Conservation (phyloP, 257 asterid genomes). For the Thymus mandschuricus region DNA sequence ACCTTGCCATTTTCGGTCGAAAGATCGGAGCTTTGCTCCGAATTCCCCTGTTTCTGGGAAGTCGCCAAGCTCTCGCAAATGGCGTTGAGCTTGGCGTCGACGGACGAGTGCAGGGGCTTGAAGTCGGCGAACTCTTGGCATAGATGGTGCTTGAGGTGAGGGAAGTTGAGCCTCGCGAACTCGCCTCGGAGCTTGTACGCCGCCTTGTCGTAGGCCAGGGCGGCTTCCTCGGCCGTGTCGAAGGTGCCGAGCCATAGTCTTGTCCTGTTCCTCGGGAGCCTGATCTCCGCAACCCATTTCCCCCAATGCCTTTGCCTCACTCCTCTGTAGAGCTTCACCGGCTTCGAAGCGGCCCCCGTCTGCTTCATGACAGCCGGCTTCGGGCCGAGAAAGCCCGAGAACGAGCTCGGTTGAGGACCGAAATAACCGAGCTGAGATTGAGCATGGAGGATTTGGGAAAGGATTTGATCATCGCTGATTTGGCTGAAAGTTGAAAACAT, state of each 20-base stretch:
- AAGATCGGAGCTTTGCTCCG: constrained; percentile 14
- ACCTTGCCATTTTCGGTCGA: constrained; percentile 28
- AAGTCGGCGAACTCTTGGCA: constrained; percentile 42
- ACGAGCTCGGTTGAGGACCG: constrained; percentile 30
- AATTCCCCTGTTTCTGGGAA: constrained; percentile 46
- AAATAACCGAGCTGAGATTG: constrained; percentile 43
- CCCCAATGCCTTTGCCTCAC: constrained; percentile 98
- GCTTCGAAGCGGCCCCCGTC: constrained; percentile 46
- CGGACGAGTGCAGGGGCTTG: constrained; percentile 73
- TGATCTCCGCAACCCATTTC: constrained; percentile 93
- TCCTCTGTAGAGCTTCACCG: constrained; percentile 77
- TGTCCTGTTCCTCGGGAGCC: constrained; percentile 82
- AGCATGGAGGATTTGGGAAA: constrained; percentile 65
- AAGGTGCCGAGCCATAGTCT: constrained; percentile 97
- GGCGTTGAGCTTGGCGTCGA: constrained; percentile 78
- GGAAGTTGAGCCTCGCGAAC: constrained; percentile 77
- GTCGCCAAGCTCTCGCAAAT: constrained; percentile 62
- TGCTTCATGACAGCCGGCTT: constrained; percentile 68
- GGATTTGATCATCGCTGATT: constrained; percentile 44
- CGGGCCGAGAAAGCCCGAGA: constrained; percentile 49
- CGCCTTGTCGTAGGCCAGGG: constrained; percentile 83
- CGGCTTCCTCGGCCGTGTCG: constrained; percentile 89
- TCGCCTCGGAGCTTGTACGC: constrained; percentile 89
- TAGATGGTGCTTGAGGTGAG: constrained; percentile 61
- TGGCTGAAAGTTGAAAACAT: constrained; percentile 43